Base-by-base conservation (phyloP, 139 green algal genomes). In the Volvox africanus region DNA sequence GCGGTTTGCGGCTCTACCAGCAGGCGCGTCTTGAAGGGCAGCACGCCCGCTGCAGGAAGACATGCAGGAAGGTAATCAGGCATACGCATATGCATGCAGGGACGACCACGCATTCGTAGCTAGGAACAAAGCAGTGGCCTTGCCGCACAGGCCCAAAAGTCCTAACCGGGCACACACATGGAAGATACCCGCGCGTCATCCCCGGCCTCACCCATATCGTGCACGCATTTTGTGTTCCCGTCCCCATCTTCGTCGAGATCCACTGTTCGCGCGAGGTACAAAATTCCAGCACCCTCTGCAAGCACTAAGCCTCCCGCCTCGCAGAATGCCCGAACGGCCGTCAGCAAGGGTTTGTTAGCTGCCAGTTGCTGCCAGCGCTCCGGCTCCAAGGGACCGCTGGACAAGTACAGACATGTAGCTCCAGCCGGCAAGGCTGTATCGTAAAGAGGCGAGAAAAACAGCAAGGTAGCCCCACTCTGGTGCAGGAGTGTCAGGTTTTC, bases 401-500 rank as follows among this genome's bases (percentile, higher is more conserved):
- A 69, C 95, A 99, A 91, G 89, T 99, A 98, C 30, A 99, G 55
- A 16, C 93, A 98, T 9, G 95, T 88, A 26, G 98, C 71, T 20
- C 95, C 94, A 12, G 75, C 55, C 1, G 98, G 98, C 62, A 99
- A 93, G n/a, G 61, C 21, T 1, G 90, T n/a, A 75, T 99, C 97
- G n/a, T 92, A 78, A 17, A 99, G 76, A 0, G 98, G 98, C 22
- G 98, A 99, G 80, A 99, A 99, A 81, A 91, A 95, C 16, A 99
- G 96, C 22, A 99, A 90, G 88, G 99, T 95, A 0, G 97, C 97
- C 24, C 97, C 97, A 14, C 92, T 89, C 28, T 91, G 86, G 65
- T 92, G 86, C 86, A 97, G 86, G 69, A 97, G 89, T 20, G 90
- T 71, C 61, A 98, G 91, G 89, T 97, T 97, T 81, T 89, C 82